Percentiles rank a stretch among this genome's conserved stretches.
phyloP scores from a whole-genome alignment of 129 eudicot species.

The Artemisia annua region DNA sequence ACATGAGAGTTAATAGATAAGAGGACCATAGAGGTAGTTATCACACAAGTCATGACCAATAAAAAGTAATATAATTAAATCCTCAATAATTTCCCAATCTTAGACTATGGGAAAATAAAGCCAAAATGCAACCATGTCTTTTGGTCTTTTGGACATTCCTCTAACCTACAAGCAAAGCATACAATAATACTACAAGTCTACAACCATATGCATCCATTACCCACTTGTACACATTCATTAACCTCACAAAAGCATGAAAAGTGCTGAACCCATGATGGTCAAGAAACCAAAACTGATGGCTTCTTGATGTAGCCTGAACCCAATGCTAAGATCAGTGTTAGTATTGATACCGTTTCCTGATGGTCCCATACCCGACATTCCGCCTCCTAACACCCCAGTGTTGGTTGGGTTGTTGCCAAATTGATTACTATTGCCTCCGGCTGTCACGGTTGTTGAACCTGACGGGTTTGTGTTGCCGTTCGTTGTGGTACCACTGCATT shows the following conservation, averaged over 20 bases:
- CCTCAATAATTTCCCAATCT: no score
- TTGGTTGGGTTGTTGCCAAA: conserved; percentile 40
- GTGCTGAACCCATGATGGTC: background rate
- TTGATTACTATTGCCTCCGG: conserved; percentile 34
- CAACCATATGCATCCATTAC: conserved; percentile 22
- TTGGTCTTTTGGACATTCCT: conserved; percentile 17
- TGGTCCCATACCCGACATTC: conserved; percentile 33
- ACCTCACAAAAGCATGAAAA: conserved; percentile 34
- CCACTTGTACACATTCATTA: conserved; percentile 27
- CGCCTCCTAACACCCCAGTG: conserved; percentile 38
- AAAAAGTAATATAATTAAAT: no score
- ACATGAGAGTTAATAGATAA: no score
- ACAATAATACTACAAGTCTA: conserved; percentile 3
- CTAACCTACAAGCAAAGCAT: conserved; percentile 17
- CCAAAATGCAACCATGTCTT: conserved; percentile 31
- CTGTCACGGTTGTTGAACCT: conserved; percentile 34
- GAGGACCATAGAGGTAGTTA: no score
- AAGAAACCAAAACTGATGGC: conserved; percentile 16
- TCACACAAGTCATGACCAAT: no score
- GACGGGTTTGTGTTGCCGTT: conserved; percentile 29
- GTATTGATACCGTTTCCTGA: conserved; percentile 36
- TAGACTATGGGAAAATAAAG: conserved; percentile 14
- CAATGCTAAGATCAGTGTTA: conserved; percentile 36
- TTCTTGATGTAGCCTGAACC: conserved; percentile 20
- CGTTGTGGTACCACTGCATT: conserved; percentile 19